A percentile compares a stretch with the other conserved stretches of the same genome.
These are phyloP conservation scores for Leptographium flavum DNA, from an alignment of 2,329 filamentous ascomycete genomes.

Conservation along the genomic window DNA sequence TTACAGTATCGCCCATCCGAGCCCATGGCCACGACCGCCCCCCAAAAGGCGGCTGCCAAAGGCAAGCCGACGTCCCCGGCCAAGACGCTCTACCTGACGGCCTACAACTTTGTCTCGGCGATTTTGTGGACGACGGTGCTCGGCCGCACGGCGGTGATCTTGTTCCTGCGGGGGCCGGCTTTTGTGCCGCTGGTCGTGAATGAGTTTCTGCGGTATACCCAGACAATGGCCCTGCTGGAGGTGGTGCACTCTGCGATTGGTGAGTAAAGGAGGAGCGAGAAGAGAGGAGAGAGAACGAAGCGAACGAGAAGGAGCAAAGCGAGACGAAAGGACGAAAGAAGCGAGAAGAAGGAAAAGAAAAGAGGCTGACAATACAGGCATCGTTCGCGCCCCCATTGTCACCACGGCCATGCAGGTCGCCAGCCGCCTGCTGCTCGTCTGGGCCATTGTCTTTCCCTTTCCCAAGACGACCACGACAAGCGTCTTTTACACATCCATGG, in stretches of 20 bases:
- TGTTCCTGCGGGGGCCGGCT: conserved; percentile 38
- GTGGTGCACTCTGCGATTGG: conserved; percentile 67
- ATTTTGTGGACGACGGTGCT: conserved; percentile 68
- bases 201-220: conserved; percentile 61
- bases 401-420: conserved; percentile 88
- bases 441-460: conserved; percentile 67
- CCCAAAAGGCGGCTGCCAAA: neutral
- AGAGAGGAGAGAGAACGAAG: neutral
- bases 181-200: conserved; percentile 49
- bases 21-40: neutral
- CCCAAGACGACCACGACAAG: conserved; percentile 43
- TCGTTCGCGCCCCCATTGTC: conserved; percentile 72
- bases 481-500: conserved; percentile 59
- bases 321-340: no score
- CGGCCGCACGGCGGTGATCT: conserved; percentile 44
- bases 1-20: no score
- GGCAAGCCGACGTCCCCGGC: conserved; percentile 23
- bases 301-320: neutral
- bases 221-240: conserved; percentile 73
- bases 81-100: conserved; percentile 58
- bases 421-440: conserved; percentile 76
- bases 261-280: conserved; percentile 23
- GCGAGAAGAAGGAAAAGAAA: no score
- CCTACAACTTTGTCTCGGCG: conserved; percentile 73
- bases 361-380: conserved; percentile 33